Percentiles rank a stretch among this genome's conserved stretches.
These are phyloP conservation scores for Candida berthetii DNA, from an alignment of 805 yeast species.

Conservation along the genomic window DNA sequence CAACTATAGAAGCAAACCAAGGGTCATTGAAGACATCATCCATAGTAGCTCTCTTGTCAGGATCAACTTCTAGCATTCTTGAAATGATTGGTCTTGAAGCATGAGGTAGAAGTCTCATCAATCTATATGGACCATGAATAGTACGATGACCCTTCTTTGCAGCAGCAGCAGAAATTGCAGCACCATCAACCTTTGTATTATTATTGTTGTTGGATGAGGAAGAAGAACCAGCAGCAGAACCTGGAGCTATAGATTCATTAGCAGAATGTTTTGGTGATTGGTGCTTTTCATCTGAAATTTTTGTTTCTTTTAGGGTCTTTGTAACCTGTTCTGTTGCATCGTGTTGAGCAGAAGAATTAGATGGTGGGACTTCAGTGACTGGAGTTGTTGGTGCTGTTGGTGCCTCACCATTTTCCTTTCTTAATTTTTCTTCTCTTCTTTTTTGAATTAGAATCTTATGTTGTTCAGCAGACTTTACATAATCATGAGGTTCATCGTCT, in stretches of 20 bases:
- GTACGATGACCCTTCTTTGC: slow-evolving; percentile 14
- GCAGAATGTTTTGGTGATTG: background rate
- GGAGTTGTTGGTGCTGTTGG: background rate
- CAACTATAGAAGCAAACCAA: slow-evolving; percentile 60
- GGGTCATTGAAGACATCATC: slow-evolving; percentile 61
- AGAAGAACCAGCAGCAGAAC: background rate
- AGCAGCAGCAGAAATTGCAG: background rate
- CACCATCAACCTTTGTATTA: slow-evolving; percentile 6
- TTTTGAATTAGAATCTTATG: slow-evolving; percentile 60
- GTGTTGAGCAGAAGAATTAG: no score
- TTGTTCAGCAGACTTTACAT: slow-evolving; percentile 61
- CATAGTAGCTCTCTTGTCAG: slow-evolving; percentile 55
- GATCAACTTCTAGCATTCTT: slow-evolving; percentile 58
- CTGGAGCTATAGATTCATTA: background rate
- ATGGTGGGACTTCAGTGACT: background rate
- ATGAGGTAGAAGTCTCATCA: slow-evolving; percentile 77
- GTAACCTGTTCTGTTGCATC: background rate
- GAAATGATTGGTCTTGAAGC: slow-evolving; percentile 75
- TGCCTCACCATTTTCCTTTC: slow-evolving; percentile 16
- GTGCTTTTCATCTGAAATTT: no score
- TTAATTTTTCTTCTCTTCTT: slow-evolving; percentile 41
- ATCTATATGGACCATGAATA: slow-evolving; percentile 77
- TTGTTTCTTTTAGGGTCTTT: no score
- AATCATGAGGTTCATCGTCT: slow-evolving; percentile 77
- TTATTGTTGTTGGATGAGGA: background rate